phyloP scores from a whole-genome alignment of 306 rosid species.

The Lathyrus tuberosus region DNA sequence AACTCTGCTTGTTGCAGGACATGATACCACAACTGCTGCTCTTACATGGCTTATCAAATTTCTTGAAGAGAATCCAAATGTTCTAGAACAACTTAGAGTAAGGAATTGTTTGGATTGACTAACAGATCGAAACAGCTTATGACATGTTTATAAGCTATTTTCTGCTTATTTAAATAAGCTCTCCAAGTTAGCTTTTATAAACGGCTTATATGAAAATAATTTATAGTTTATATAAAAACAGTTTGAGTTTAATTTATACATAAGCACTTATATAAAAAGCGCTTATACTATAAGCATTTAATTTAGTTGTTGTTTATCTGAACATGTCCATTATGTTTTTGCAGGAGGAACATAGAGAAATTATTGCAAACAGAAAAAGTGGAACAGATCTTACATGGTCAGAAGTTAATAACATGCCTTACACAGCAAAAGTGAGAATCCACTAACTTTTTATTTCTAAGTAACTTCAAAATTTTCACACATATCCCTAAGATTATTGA shows the following conservation, averaged over 20 bases:
- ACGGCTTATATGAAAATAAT: background rate
- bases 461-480: constrained; percentile 20
- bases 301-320: background rate
- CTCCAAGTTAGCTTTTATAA: background rate
- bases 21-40: constrained; percentile 91
- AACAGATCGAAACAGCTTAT: background rate
- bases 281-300: background rate
- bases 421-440: constrained; percentile 68
- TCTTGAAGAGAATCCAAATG: constrained; percentile 72
- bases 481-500: background rate
- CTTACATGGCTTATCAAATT: constrained; percentile 86
- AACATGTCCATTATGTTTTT: constrained; percentile 30
- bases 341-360: constrained; percentile 76
- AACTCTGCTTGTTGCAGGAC: constrained; percentile 85
- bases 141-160: background rate
- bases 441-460: background rate
- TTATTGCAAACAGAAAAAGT: constrained; percentile 55
- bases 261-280: too few species aligned
- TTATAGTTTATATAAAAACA: too few species aligned
- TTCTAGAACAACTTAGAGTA: constrained; percentile 72
- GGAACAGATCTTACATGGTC: constrained; percentile 76
- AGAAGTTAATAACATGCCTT: constrained; percentile 78
- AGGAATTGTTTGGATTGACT: background rate
- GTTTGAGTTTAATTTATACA: too few species aligned
- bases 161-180: background rate